Evolutionary conservation across 192 early-diverging fungal genomes (phyloP).

Genomic region (Backusella macrospora): DNA sequence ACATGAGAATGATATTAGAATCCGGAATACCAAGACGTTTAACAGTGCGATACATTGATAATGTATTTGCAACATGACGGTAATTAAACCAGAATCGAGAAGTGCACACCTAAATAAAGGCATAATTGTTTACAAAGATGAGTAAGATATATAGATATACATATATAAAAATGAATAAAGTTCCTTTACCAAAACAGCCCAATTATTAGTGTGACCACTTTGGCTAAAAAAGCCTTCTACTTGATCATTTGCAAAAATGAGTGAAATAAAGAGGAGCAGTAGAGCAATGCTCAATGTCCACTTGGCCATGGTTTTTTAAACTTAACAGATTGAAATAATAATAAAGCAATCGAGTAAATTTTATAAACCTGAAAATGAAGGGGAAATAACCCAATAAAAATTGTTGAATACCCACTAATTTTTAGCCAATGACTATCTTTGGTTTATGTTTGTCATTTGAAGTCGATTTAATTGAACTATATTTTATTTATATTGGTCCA

Average conservation of each 20-base stretch:
- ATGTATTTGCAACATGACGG: constrained; percentile 96
- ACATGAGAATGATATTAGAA: constrained; percentile 98
- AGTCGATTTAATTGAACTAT: no score
- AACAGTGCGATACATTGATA: constrained; percentile 98
- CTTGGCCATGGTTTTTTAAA: not conserved
- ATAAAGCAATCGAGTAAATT: no score
- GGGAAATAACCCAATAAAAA: no score
- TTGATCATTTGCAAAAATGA: constrained; percentile 19
- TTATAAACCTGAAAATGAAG: no score
- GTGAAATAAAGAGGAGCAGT: constrained; percentile 8
- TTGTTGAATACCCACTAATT: no score
- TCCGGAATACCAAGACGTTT: constrained; percentile 98
- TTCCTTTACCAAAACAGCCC: constrained; percentile 89
- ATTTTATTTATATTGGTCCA: no score
- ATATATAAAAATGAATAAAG: not conserved
- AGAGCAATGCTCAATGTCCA: constrained; percentile 8
- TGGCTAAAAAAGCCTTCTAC: constrained; percentile 64
- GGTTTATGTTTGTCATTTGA: no score
- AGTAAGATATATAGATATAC: not conserved
- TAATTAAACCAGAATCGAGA: constrained; percentile 99
- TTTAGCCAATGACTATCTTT: no score
- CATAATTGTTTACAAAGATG: no score
- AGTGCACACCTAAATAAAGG: constrained; percentile 75
- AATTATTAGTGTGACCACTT: constrained; percentile 92
- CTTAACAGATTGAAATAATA: no score